These are phyloP conservation scores for Sporothrix schenckii DNA, from an alignment of 2,329 filamentous ascomycete genomes.

Conservation along the genomic window DNA sequence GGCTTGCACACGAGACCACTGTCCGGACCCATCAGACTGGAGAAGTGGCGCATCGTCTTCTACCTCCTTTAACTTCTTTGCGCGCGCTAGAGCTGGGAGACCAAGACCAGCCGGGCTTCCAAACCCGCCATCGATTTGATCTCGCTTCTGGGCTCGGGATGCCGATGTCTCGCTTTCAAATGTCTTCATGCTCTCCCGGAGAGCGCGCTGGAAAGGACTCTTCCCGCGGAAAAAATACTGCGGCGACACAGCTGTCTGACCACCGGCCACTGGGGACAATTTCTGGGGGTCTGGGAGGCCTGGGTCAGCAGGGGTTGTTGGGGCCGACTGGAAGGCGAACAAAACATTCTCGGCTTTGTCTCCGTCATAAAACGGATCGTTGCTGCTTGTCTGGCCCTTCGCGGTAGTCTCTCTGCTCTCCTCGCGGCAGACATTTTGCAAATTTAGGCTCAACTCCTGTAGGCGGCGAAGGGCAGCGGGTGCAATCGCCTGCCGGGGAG, in stretches of 20 bases:
- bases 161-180: constrained; percentile 39
- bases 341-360: not conserved
- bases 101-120: not conserved
- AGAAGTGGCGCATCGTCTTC: constrained; percentile 34
- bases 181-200: constrained; percentile 52
- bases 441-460: constrained; percentile 31
- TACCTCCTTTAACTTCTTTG: not conserved
- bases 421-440: constrained; percentile 30
- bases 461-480: constrained; percentile 31
- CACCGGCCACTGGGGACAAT: not conserved
- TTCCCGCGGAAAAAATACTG: constrained; percentile 55
- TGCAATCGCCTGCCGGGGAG: constrained; percentile 10
- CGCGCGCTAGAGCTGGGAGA: not conserved
- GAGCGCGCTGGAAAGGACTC: constrained; percentile 59
- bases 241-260: constrained; percentile 13
- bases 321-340: constrained; percentile 33
- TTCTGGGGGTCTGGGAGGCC: not conserved
- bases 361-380: constrained; percentile 33
- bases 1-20: constrained; percentile 36
- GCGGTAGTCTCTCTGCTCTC: not conserved
- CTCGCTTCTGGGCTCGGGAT: not conserved
- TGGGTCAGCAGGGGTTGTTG: constrained; percentile 30
- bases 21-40: constrained; percentile 25
- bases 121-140: not conserved
- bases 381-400: not conserved